Evolutionary conservation across 2,329 filamentous ascomycete genomes (phyloP).

Genomic region (Exophiala aquamarina): DNA sequence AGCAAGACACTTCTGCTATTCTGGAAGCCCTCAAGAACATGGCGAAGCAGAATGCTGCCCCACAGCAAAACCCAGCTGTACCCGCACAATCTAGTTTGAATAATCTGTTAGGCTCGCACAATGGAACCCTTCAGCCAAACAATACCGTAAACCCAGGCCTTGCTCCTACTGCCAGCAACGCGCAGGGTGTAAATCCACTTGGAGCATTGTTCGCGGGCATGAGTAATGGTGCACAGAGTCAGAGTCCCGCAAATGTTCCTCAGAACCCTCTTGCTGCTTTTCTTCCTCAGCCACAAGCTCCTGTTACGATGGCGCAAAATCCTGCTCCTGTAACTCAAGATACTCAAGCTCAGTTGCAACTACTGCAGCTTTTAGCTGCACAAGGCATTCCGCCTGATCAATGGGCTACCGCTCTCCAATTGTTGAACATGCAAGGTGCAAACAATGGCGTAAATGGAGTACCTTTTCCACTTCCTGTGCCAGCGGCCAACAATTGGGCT

Average conservation of each 20-base stretch:
- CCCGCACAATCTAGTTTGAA: constrained; percentile 43
- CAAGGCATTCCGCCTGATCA: constrained; percentile 77
- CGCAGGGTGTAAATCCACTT: constrained; percentile 63
- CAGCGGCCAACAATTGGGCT: constrained; percentile 35
- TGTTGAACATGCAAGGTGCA: constrained; percentile 45
- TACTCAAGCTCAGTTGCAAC: constrained; percentile 69
- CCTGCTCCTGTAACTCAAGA: constrained; percentile 37
- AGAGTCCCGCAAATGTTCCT: constrained; percentile 32
- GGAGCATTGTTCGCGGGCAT: constrained; percentile 49
- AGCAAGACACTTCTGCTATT: constrained; percentile 64
- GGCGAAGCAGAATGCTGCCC: constrained; percentile 68
- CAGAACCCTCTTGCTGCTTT: constrained; percentile 44
- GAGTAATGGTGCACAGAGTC: constrained; percentile 40
- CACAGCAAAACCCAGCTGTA: constrained; percentile 40
- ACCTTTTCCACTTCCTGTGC: constrained; percentile 30
- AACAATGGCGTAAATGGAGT: constrained; percentile 33
- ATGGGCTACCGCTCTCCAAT: constrained; percentile 61
- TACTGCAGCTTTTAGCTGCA: constrained; percentile 73
- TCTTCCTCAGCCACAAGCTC: constrained; percentile 39
- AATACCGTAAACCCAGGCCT: constrained; percentile 44
- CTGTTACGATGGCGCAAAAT: constrained; percentile 28
- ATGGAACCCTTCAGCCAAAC: constrained; percentile 40
- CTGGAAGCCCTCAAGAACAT: constrained; percentile 78
- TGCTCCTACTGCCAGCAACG: constrained; percentile 39
- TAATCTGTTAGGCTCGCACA: constrained; percentile 52